phyloP scores from a whole-genome alignment of 148 eudicot species.

The Fagopyrum homotropicum region DNA sequence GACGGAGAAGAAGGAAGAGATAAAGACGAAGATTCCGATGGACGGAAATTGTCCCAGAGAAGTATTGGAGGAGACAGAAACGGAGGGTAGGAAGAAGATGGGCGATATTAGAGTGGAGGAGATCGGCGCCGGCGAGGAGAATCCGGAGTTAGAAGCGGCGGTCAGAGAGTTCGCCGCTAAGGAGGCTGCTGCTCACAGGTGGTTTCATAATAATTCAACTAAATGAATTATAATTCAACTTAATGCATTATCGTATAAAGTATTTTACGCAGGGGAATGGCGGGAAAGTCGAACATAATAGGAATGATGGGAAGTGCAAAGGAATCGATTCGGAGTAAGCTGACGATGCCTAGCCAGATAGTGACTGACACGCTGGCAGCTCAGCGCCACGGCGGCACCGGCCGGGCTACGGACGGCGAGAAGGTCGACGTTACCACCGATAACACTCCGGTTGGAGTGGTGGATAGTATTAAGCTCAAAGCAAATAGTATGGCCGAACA shows the following conservation, averaged over 20 bases:
- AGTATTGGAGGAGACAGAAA: conserved; percentile 1
- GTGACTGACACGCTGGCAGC: conserved; percentile 12
- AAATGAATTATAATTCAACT: neutral
- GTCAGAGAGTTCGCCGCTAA: neutral
- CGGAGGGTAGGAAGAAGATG: neutral
- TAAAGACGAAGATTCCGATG: conserved; percentile 4
- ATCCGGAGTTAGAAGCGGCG: conserved; percentile 1
- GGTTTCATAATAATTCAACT: neutral
- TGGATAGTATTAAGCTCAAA: conserved; percentile 12
- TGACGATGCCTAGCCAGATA: conserved; percentile 12
- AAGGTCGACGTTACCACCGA: neutral
- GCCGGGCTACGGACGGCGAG: neutral
- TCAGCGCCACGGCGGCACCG: neutral
- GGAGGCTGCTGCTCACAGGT: conserved; percentile 9
- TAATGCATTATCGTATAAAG: neutral
- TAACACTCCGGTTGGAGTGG: neutral
- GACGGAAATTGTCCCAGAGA: neutral
- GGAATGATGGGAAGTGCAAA: neutral
- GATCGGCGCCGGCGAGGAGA: neutral
- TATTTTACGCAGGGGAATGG: neutral
- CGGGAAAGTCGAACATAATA: conserved; percentile 6
- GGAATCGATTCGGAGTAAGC: conserved; percentile 8
- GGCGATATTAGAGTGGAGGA: neutral
- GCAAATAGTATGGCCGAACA: neutral
- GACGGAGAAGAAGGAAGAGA: neutral